These are phyloP conservation scores for Neurospora sp. DNA, from an alignment of 495 filamentous ascomycete genomes.

Conservation along the genomic window DNA sequence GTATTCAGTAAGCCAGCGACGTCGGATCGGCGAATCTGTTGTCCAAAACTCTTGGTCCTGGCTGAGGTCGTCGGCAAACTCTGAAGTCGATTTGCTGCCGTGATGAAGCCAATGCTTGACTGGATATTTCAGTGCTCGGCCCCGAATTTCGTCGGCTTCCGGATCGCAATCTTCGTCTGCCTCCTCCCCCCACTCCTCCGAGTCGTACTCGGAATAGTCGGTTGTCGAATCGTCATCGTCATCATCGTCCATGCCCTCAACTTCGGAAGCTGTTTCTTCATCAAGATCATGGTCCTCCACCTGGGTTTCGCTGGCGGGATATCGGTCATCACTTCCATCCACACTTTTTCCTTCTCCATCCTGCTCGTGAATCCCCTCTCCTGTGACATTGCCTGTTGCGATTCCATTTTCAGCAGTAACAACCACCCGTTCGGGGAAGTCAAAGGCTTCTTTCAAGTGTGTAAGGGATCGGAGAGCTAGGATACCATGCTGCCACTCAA, in stretches of 20 bases:
- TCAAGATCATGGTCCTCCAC: not conserved
- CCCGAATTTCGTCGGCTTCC: not conserved
- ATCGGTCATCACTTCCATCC: not conserved
- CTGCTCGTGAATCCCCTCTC: not conserved
- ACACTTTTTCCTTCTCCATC: not conserved
- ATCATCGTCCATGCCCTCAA: not conserved
- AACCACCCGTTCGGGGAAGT: not conserved
- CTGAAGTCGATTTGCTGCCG: constrained; percentile 25
- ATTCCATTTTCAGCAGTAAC: not conserved
- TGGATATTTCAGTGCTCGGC: constrained; percentile 14
- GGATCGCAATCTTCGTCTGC: not conserved
- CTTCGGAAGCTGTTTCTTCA: not conserved
- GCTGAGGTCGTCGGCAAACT: constrained; percentile 26
- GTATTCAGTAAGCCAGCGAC: constrained; percentile 26
- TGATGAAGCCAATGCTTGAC: constrained; percentile 30
- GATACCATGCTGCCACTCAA: constrained; percentile 30
- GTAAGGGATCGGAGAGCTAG: constrained; percentile 24
- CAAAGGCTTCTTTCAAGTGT: constrained; percentile 17
- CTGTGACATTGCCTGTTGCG: not conserved
- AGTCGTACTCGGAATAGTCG: not conserved
- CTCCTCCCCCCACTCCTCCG: not conserved
- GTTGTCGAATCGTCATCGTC: not conserved
- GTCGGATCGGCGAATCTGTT: constrained; percentile 19
- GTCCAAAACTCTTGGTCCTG: constrained; percentile 25
- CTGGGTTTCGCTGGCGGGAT: not conserved